Base-by-base conservation (phyloP, 371 early-diverging fungal species). In the Mortierella sp. region DNA sequence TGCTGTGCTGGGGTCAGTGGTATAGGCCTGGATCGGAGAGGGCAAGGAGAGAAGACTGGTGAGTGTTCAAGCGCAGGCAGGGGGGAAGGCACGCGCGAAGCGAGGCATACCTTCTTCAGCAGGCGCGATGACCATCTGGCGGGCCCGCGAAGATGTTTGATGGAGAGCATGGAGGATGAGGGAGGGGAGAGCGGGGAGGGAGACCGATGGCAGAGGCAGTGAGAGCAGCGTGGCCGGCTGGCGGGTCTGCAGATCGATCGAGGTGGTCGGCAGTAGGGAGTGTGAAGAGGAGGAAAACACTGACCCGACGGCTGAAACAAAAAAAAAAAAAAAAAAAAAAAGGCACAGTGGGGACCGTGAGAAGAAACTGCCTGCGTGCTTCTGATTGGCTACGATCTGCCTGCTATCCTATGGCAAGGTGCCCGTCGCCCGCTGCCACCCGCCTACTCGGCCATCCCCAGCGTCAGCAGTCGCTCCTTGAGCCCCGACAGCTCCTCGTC, bases 401-500 rank as follows among this genome's bases (percentile, higher is more conserved):
- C 34, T 34, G 7, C 34, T 10, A 4, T 7, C 17, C 45, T 45
- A 45, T 47, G 24, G 24, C 5, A 14, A 22, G 24, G 10, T 47
- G 24, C 3, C 24, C 24, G n/a, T 24, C 24, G 21, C 12, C 7
- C 48, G 3, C 21, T 8, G 10, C 3, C 37, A 6, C 9, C 53
- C 3, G 25, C 8, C 14, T 27, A 17, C 8, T 28, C 10, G 16
- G 14, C 29, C n/a, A 67, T 10, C 24, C 66, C 77, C 6, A 76
- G 57, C 12, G 51, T 22, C 5, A 48, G 62, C 21, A 76, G 27
- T 22, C 59, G 57, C 27, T 65, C 59, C 51, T 69, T 76, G 17
- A 76, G 55, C 4, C 43, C 56, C 24, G 66, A 74, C 51, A 81
- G 57, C 50, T 63, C 74, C 41, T 70, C 69, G 49, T 81, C 82